Base-by-base conservation (phyloP, 768 basidiomycete genomes). In the Boletus vinaceobasis region DNA sequence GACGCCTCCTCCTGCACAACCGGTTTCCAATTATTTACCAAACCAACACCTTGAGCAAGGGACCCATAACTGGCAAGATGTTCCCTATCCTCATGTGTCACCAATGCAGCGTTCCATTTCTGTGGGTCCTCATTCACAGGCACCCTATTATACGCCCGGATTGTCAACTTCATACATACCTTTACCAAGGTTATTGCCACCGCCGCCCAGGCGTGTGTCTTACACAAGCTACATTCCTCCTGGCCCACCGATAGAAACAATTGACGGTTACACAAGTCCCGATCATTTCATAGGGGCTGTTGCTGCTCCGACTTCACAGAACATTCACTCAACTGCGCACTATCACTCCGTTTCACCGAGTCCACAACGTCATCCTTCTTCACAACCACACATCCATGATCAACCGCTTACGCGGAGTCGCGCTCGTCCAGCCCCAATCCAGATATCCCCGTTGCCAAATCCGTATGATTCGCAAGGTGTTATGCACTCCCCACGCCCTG, bases 401-500 rank as follows among this genome's bases (percentile, higher is more conserved):
- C 58, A 39, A 3, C 57, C 50, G 6, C 50, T 46, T 40, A 27
- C 55, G 32, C 56, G 51, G 8, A 39, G 43, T 36, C 63, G 53
- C 17, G 14, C 40, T 42, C 61, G 47, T 26, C 69, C 63, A 44
- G 44, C 52, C n/a, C 55, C 67, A 33, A 70, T 70, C 33, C 50
- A 51, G 33, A 60, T 70, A 23, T 55, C 65, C 10, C 8, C 53
- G 14, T 31, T 68, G 14, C 70, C 64, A 7, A 71, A 71, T 49
- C 68, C 70, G 19, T 58, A 70, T 46, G 70, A 70, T 17, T 60
- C 65, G 11, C 73, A 73, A 6, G 72, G 76, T 7, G 62, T 80
- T 2, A 59, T 86, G 3, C 74, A 81, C 56, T 88, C 87, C 0
- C 88, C 90, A 4, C 81, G 85, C 8, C 88, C 89, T 0, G 73